phyloP scores from a whole-genome alignment of 805 yeast genomes.

The Ogataea ganodermae region DNA sequence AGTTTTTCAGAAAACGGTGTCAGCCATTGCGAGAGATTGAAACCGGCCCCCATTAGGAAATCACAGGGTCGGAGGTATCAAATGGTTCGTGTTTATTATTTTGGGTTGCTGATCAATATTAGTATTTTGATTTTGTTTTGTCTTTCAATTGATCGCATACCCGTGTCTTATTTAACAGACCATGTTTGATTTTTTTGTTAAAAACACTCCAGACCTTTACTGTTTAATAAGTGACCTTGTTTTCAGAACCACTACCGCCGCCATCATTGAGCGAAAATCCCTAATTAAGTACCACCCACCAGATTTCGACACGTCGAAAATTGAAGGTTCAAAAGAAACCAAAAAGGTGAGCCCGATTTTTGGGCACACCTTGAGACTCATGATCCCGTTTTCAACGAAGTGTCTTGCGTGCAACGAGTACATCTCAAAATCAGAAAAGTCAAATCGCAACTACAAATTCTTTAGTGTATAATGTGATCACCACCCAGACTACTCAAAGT shows the following conservation, averaged over 20 bases:
- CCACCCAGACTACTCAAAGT: too few relatives aligned
- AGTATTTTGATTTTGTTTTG: conserved; percentile 10
- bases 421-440: conserved; percentile 79
- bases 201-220: neutral
- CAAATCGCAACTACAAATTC: too few relatives aligned
- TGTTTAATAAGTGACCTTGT: neutral
- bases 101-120: conserved; percentile 6
- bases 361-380: conserved; percentile 68
- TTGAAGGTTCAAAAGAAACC: conserved; percentile 49
- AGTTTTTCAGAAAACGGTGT: conserved; percentile 64
- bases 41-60: conserved; percentile 42
- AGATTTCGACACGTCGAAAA: conserved; percentile 78
- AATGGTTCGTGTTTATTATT: too few relatives aligned
- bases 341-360: conserved; percentile 40
- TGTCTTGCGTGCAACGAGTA: conserved; percentile 80
- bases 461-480: too few relatives aligned
- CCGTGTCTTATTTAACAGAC: conserved; percentile 1
- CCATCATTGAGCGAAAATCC: conserved; percentile 72
- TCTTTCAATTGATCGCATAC: neutral
- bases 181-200: neutral
- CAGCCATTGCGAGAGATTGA: conserved; percentile 57
- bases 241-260: neutral
- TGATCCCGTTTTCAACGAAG: conserved; percentile 92
- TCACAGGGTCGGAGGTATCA: too few relatives aligned
- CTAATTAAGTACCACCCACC: conserved; percentile 87